Base-by-base conservation (phyloP, 2,329 filamentous ascomycete genomes). In the Seiridium unicorne region DNA sequence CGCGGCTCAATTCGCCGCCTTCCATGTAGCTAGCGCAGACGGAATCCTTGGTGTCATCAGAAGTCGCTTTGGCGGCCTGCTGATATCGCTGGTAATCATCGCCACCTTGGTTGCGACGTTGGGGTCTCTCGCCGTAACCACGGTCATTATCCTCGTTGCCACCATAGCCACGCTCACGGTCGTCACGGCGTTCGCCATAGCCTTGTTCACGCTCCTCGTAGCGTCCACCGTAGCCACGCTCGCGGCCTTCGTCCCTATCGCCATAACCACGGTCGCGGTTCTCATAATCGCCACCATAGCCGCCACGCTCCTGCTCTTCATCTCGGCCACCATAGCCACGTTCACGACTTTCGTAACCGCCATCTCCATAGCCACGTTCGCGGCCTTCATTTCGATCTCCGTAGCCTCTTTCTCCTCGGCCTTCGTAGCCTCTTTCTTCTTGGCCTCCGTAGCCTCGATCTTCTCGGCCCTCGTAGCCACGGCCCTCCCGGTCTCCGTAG, bases 21-120 rank as follows among this genome's bases (percentile, higher is more conserved):
- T 91, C 83, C 92, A 96, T 97, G 75, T 95, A 95, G 77, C 90
- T 93, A 34, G 87, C 81, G 51, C 88, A 86, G 47, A 97, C 87
- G 10, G 85, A 89, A 72, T 97, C 91, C 83, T 89, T 92, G 3
- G 87, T 87, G 42, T 74, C 70, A 53, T 82, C 79, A 32, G 80
- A 74, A 13, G 84, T 77, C 18, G 82, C 76, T 4, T 82, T 76
- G 0, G 90, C 88, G 34, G 87, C 86, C 62, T 87, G 76, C 70
- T 96, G 92, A 72, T 96, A 95, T 60, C 84, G 82, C 59, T 87
- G 78, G 74, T 89, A 93, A 79, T 47, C 54, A 34, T 31, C 51
- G 51, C 36, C 18, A 5, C 9, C 67, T 47, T 70, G 63, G 61
- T 74, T 71, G 7, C 76, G 77, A 8, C 66, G 59, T 5, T 71